Evolutionary conservation across 495 filamentous ascomycete genomes (phyloP).

Genomic region (Aspergillus egyptiacus): DNA sequence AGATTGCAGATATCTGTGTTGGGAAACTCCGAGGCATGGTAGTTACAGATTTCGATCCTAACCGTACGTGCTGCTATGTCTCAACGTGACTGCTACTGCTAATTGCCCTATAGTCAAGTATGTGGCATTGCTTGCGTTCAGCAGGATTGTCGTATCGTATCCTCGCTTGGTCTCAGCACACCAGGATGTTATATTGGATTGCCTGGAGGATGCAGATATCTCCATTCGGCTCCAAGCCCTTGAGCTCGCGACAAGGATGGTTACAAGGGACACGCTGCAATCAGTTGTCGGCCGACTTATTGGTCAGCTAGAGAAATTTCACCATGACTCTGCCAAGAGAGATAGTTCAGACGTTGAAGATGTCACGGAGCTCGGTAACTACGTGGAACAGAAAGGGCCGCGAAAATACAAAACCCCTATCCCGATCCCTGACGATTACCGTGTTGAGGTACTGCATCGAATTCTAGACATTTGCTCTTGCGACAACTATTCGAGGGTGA

Average conservation of each 20-base stretch:
- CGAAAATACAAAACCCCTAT: conserved; percentile 24
- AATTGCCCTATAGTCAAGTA: conserved; percentile 68
- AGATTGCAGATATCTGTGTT: conserved; percentile 90
- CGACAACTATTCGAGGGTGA: conserved; percentile 76
- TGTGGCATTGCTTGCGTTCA: conserved; percentile 90
- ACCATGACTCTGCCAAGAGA: conserved; percentile 19
- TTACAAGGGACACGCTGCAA: conserved; percentile 73
- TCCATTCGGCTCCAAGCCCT: conserved; percentile 93
- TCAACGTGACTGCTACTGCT: background rate
- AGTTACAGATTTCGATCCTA: conserved; percentile 84
- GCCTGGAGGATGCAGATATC: conserved; percentile 90
- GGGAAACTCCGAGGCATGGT: conserved; percentile 91
- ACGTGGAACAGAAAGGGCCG: background rate
- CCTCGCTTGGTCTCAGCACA: conserved; percentile 81
- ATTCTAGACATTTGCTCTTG: conserved; percentile 89
- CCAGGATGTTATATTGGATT: conserved; percentile 91
- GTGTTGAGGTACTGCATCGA: conserved; percentile 65
- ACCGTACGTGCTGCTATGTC: conserved; percentile 51
- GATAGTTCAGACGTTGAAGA: conserved; percentile 1
- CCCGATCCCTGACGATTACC: conserved; percentile 73
- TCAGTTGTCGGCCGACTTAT: conserved; percentile 82
- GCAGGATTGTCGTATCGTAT: conserved; percentile 84
- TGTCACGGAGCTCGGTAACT: background rate
- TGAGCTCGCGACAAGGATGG: conserved; percentile 87
- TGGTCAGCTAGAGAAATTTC: conserved; percentile 63